Conservation (phyloP, 192 early-diverging fungal species). For the Coemansia sp. region DNA sequence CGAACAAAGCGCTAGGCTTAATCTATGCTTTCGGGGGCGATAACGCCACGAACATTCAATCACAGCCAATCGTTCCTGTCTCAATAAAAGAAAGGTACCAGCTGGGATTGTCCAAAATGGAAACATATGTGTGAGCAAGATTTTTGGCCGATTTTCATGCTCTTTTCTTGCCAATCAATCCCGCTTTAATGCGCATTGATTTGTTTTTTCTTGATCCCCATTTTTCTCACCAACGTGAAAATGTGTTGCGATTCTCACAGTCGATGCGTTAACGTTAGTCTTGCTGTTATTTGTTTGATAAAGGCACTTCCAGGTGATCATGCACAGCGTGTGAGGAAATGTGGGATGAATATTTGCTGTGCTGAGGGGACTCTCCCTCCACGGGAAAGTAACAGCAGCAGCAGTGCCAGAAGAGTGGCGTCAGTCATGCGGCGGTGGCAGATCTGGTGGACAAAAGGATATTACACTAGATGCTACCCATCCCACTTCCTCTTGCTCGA, state of each 20-base stretch:
- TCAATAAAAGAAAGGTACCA: slow-evolving; percentile 15
- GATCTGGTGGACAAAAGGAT: no score
- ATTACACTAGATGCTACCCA: no score
- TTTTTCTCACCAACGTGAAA: not conserved
- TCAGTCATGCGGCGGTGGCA: no score
- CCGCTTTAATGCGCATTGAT: not conserved
- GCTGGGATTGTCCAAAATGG: slow-evolving; percentile 15
- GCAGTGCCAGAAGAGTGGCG: no score
- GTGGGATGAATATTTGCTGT: not conserved
- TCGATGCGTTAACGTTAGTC: not conserved
- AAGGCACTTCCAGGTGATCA: no score
- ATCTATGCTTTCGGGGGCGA: not conserved
- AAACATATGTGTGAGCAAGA: slow-evolving; percentile 19
- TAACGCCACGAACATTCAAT: slow-evolving; percentile 23
- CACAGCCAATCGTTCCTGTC: slow-evolving; percentile 17
- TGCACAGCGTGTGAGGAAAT: slow-evolving; percentile 1
- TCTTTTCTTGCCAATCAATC: not conserved
- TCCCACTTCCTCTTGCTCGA: no score
- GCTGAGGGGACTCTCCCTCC: no score
- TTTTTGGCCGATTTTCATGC: not conserved
- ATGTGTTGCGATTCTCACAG: not conserved
- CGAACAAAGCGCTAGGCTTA: slow-evolving; percentile 4
- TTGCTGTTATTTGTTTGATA: not conserved
- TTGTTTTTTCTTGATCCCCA: not conserved
- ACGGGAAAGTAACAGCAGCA: no score